A percentile compares a stretch with the other conserved stretches of the same genome.
Conservation (phyloP, 78 protist species). For the Dictyostelium brefeldianum region DNA sequence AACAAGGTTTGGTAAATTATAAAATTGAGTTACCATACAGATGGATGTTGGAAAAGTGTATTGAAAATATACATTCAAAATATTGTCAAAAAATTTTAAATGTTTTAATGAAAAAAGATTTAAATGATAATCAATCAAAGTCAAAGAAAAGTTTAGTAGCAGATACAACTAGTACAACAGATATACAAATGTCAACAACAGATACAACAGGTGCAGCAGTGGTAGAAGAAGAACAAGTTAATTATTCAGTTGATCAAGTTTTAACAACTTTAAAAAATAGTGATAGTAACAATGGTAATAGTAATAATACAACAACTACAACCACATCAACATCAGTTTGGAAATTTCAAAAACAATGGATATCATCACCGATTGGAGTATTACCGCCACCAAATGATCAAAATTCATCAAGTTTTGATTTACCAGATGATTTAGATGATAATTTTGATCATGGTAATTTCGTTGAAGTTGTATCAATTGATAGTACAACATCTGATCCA, state of each 20-base stretch:
- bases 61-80: conserved; percentile 14
- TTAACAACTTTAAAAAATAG: not conserved
- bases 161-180: not conserved
- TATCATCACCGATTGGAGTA: conserved; percentile 67
- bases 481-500: not conserved
- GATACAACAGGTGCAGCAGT: no score
- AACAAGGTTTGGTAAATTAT: not conserved
- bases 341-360: conserved; percentile 27
- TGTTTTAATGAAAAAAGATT: not conserved
- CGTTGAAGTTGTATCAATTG: not conserved
- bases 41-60: conserved; percentile 2
- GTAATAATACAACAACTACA: not conserved
- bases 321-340: not conserved
- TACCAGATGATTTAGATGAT: conserved; percentile 6
- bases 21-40: conserved; percentile 49
- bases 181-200: not conserved
- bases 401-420: conserved; percentile 2
- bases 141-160: not conserved
- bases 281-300: not conserved
- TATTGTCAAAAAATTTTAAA: conserved; percentile 11
- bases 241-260: not conserved
- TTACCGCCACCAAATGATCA: conserved; percentile 23
- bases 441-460: conserved; percentile 31
- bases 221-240: not conserved
- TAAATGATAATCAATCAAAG: not conserved